Base-by-base conservation (phyloP, 2,329 filamentous ascomycete genomes). In the Penicillium griseofulvum region DNA sequence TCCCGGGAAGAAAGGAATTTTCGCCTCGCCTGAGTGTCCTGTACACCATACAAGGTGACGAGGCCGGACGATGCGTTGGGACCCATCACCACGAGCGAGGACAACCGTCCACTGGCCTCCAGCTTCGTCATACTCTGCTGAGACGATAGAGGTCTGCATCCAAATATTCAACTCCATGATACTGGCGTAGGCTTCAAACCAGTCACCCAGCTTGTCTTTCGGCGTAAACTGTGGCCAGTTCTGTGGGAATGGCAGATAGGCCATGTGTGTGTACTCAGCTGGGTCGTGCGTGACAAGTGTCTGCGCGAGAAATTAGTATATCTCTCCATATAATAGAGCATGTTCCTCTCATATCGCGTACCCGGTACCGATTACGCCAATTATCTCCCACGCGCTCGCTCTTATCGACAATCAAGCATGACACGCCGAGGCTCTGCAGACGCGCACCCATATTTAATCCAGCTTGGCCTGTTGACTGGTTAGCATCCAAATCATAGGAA, bases 121-220 rank as follows among this genome's bases (percentile, higher is more conserved):
- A 2, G 57, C n/a, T 5, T 74, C 71, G 42, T 79, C 68, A 58
- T 75, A 80, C 0, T 65, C 63, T 1, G 74, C 73, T 5, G 68
- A 72, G 5, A 64, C 68, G n/a, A 81, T 65, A 0, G 59, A 71
- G 4, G 75, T 76, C 11, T 68, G 68, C 36, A 71, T 70, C 71
- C 78, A 76, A 3, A 81, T 69, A 56, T 81, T 79, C 38, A 82
- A 70, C 38, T 78, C 75, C 73, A 82, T 79, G 5, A 78, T 65
- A n/a, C 65, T 74, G 3, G 74, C 75, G 52, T 81, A 82, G 1
- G 72, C 70, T 51, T 80, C 78, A 36, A 81, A 76, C 70, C 79
- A 82, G 45, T 76, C 73, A 5, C 72, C 76, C 0, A 83, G 70
- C 34, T 80, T 78, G 53, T 81, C 74, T 49, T 78, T 76, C 0